Percentiles rank a stretch among this genome's conserved stretches.
Conservation (phyloP, 805 yeast species). For the Kazachstania martiniae region DNA sequence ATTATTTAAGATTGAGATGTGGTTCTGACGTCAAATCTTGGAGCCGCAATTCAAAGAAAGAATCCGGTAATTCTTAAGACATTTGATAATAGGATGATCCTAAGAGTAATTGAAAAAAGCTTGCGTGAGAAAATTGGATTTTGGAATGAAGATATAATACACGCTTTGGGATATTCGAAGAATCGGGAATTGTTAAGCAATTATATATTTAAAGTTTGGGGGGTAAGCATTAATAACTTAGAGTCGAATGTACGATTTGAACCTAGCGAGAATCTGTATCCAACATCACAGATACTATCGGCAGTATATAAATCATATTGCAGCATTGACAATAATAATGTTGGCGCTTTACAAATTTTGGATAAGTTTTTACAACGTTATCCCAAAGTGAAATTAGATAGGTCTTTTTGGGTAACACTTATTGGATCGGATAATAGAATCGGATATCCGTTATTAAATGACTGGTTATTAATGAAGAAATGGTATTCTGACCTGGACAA, state of each 20-base stretch:
- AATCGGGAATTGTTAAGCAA: constrained; percentile 11
- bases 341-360: constrained; percentile 10
- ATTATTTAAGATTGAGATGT: neutral
- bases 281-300: constrained; percentile 12
- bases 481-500: constrained; percentile 10
- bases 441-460: neutral
- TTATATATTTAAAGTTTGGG: constrained; percentile 15
- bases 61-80: too few species aligned
- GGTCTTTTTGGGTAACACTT: constrained; percentile 20
- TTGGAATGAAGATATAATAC: constrained; percentile 16
- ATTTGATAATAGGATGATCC: constrained; percentile 7
- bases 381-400: constrained; percentile 13
- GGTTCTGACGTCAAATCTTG: neutral
- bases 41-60: too few species aligned
- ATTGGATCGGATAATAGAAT: constrained; percentile 10
- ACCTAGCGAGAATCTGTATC: constrained; percentile 3
- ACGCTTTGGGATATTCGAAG: constrained; percentile 16
- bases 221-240: constrained; percentile 1
- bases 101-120: constrained; percentile 8
- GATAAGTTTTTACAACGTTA: constrained; percentile 13
- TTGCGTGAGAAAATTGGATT: constrained; percentile 5
- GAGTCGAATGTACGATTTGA: neutral
- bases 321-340: constrained; percentile 6
- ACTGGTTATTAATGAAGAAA: constrained; percentile 15
- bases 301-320: constrained; percentile 16